Conservation (phyloP, 1,139 yeast genomes). For the Saccharomyces pastorianus region DNA sequence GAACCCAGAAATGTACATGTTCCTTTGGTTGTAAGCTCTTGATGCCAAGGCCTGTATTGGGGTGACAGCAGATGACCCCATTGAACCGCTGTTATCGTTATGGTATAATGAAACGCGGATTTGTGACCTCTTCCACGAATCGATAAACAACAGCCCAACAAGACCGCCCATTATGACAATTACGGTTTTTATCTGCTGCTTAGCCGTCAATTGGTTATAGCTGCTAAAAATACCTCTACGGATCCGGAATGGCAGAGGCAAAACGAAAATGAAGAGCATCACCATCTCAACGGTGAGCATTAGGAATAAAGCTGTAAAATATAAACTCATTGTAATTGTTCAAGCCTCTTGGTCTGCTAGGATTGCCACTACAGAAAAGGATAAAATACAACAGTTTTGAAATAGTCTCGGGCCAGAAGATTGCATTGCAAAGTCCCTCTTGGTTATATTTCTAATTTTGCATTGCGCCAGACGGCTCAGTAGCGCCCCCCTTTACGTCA, state of each 20-base stretch:
- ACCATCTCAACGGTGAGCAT: slow-evolving; percentile 47
- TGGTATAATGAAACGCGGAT: slow-evolving; percentile 25
- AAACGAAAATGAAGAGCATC: slow-evolving; percentile 42
- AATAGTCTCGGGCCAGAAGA: not conserved
- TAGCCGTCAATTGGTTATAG: slow-evolving; percentile 32
- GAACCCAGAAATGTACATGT: slow-evolving; percentile 64
- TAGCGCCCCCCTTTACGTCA: not conserved
- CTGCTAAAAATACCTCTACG: slow-evolving; percentile 41
- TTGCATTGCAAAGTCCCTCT: not conserved
- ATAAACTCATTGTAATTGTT: slow-evolving; percentile 29
- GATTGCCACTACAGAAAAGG: not conserved
- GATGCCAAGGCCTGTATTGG: slow-evolving; percentile 20
- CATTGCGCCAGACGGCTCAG: not conserved
- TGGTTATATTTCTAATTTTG: not conserved
- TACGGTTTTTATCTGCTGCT: slow-evolving; percentile 44
- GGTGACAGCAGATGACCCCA: slow-evolving; percentile 9
- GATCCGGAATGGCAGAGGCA: slow-evolving; percentile 55
- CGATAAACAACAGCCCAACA: slow-evolving; percentile 49
- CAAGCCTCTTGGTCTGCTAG: not conserved
- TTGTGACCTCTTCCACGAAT: slow-evolving; percentile 46
- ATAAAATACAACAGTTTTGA: not conserved
- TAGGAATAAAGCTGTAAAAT: slow-evolving; percentile 33
- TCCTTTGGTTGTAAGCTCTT: slow-evolving; percentile 63
- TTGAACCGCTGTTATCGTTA: slow-evolving; percentile 10
- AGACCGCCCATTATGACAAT: slow-evolving; percentile 40